phyloP scores from a whole-genome alignment of 768 basidiomycete species.

The Pulveroboletus sp. region DNA sequence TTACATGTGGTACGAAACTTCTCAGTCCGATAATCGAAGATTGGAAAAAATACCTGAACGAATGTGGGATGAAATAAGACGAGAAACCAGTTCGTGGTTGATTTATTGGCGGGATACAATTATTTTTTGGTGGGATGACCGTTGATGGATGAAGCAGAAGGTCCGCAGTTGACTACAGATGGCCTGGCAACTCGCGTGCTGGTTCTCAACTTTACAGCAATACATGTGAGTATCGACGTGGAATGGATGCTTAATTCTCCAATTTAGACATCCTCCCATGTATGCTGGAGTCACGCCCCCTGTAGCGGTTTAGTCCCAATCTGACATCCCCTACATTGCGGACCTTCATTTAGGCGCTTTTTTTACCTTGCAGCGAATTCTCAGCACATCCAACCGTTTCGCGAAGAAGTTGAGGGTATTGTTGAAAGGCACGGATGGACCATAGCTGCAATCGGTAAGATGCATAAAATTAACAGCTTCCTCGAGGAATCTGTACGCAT shows the following conservation, averaged over 20 bases:
- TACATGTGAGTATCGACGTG: constrained; percentile 20
- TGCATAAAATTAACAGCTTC: constrained; percentile 41
- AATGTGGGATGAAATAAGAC: constrained; percentile 32
- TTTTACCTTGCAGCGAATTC: constrained; percentile 35
- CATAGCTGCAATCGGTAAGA: constrained; percentile 22
- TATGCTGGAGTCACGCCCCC: constrained; percentile 1
- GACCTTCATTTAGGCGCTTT: constrained; percentile 35
- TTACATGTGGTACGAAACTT: constrained; percentile 7
- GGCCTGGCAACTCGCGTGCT: constrained; percentile 22
- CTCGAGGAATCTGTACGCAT: constrained; percentile 32
- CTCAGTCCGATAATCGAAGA: constrained; percentile 32
- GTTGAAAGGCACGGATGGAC: constrained; percentile 30
- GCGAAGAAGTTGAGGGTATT: constrained; percentile 15
- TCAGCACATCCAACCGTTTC: constrained; percentile 31
- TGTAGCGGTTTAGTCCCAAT: neutral
- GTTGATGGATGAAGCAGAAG: constrained; percentile 28
- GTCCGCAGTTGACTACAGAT: constrained; percentile 11
- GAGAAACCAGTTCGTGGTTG: constrained; percentile 10
- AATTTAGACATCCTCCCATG: constrained; percentile 20
- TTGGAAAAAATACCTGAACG: constrained; percentile 17
- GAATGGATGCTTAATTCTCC: neutral
- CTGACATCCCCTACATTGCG: constrained; percentile 2
- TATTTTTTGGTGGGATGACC: too few relatives aligned
- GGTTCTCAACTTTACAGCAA: constrained; percentile 14
- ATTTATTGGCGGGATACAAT: too few relatives aligned